Evolutionary conservation across 768 basidiomycete genomes (phyloP), one percentile per base, ranked within the genome.

Genomic region (Rhodotorula diobovata): DNA sequence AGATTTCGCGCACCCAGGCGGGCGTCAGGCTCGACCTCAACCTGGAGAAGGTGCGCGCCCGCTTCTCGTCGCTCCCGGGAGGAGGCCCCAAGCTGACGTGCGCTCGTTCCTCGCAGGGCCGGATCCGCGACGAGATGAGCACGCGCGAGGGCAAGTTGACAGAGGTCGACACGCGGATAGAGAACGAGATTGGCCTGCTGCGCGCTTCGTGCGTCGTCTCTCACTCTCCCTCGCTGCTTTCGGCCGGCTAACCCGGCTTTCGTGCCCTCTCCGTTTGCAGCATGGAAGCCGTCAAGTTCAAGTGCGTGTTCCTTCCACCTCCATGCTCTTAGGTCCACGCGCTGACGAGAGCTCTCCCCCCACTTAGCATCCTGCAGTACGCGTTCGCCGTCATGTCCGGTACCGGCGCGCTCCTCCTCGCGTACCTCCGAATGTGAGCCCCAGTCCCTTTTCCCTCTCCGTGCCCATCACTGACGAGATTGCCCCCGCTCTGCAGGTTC

Each of bases 121-220:
- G 95, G 57, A 91, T 97, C 84, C 83, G 95, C 63, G 94, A 98
- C 79, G 94, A 98, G 83, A 88, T 87, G 74, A 89, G 87, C 75
- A 87, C 87, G 51, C 91, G 97, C 77, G 93, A 96, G 78, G 83
- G 94, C 63, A 97, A 97, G 86, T 90, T 98, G 78, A 93, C 92
- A 80, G 95, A 99, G 80, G 93, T 97, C 28, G 95, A 98, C 77
- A 97, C 95, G 8, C 83, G 91, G 79, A 97, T 98, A 75, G 95
- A 99, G 81, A 73, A 70, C 60, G 77, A 78, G 61, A 76, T 77
- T 46, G 70, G 72, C 15, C 46, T 71, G 50, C 30, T 75, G 23
- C 48, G 70, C 39, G 66, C 72, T 9, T 41, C 58, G 58, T 59
- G 58, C 39, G 58, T 59, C 48, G 48, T 7, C 45, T 16, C n/a